These are phyloP conservation scores for Diatrype stigma DNA, from an alignment of 2,329 filamentous ascomycete genomes.

Conservation along the genomic window DNA sequence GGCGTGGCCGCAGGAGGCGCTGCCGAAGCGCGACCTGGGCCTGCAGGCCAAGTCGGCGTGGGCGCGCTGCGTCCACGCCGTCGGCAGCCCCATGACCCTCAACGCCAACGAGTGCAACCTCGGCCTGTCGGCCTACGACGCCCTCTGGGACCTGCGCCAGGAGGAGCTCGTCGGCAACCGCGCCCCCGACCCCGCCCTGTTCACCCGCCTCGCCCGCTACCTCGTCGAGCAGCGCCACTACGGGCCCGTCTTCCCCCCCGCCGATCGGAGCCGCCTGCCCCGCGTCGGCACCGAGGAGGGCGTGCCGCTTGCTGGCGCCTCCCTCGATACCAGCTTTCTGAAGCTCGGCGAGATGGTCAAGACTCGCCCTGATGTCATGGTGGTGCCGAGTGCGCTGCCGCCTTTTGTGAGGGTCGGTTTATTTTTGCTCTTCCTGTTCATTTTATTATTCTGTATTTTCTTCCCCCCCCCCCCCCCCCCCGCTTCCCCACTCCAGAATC, in stretches of 20 bases:
- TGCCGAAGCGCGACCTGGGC: conserved; percentile 67
- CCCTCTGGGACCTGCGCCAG: conserved; percentile 74
- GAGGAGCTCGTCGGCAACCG: conserved; percentile 64
- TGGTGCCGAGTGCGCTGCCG: conserved; percentile 77
- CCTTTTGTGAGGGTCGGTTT: conserved; percentile 78
- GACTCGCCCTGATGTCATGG: conserved; percentile 76
- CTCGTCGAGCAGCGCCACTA: conserved; percentile 89
- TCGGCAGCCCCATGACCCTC: conserved; percentile 88
- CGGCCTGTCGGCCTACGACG: conserved; percentile 78
- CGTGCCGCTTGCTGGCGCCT: conserved; percentile 66
- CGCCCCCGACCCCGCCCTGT: conserved; percentile 53
- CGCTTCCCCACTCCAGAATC: not conserved
- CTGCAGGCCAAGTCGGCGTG: conserved; percentile 63
- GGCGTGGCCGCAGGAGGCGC: conserved; percentile 57
- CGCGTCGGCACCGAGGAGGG: conserved; percentile 59
- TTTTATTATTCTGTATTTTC: not conserved
- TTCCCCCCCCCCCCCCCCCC: not conserved
- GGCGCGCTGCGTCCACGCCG: conserved; percentile 49
- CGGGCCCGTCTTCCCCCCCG: conserved; percentile 82
- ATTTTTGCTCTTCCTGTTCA: not conserved
- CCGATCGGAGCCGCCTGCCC: conserved; percentile 62
- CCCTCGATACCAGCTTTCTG: conserved; percentile 77
- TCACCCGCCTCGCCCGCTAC: conserved; percentile 70
- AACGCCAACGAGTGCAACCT: conserved; percentile 83
- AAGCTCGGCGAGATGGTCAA: conserved; percentile 90